phyloP scores from a whole-genome alignment of 768 basidiomycete genomes.

The Hypsizygus marmoreus region DNA sequence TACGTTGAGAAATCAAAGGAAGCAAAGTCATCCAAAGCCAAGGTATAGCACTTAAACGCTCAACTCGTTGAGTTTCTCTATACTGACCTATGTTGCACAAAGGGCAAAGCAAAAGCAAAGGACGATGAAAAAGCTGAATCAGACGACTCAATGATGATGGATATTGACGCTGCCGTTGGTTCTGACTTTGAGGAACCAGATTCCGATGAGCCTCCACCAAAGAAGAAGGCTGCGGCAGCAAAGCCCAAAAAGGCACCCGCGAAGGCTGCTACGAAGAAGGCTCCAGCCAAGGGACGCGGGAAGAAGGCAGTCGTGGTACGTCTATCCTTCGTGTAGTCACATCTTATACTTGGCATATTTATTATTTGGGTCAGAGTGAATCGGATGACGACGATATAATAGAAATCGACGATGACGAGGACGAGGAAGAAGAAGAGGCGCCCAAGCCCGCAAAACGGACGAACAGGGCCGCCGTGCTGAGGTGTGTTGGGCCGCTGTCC shows the following conservation, averaged over 20 bases:
- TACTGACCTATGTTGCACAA: neutral
- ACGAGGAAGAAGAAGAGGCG: slow-evolving; percentile 51
- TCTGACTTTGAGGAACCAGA: slow-evolving; percentile 58
- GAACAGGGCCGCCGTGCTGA: slow-evolving; percentile 64
- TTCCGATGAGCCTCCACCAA: slow-evolving; percentile 46
- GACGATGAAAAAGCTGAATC: slow-evolving; percentile 49
- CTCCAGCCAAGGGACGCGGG: slow-evolving; percentile 50
- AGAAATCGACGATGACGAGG: slow-evolving; percentile 58
- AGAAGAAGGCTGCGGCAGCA: slow-evolving; percentile 44
- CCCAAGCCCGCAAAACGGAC: slow-evolving; percentile 56
- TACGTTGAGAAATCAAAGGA: slow-evolving; percentile 50
- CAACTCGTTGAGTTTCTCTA: neutral
- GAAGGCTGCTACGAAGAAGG: slow-evolving; percentile 43
- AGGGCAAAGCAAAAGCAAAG: slow-evolving; percentile 58
- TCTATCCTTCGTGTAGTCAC: neutral
- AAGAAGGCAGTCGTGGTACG: slow-evolving; percentile 50
- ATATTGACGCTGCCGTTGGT: slow-evolving; percentile 55
- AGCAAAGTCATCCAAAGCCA: slow-evolving; percentile 41
- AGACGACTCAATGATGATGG: slow-evolving; percentile 82
- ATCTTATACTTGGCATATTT: slow-evolving; percentile 1
- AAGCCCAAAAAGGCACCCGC: slow-evolving; percentile 34
- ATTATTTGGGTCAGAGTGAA: slow-evolving; percentile 33
- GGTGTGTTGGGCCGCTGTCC: slow-evolving; percentile 34
- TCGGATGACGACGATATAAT: slow-evolving; percentile 55
- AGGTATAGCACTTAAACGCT: slow-evolving; percentile 30